Percentiles rank a stretch among this genome's conserved stretches.
Evolutionary conservation across 192 early-diverging fungal genomes (phyloP).

Genomic region (Chytriomyces confervae): DNA sequence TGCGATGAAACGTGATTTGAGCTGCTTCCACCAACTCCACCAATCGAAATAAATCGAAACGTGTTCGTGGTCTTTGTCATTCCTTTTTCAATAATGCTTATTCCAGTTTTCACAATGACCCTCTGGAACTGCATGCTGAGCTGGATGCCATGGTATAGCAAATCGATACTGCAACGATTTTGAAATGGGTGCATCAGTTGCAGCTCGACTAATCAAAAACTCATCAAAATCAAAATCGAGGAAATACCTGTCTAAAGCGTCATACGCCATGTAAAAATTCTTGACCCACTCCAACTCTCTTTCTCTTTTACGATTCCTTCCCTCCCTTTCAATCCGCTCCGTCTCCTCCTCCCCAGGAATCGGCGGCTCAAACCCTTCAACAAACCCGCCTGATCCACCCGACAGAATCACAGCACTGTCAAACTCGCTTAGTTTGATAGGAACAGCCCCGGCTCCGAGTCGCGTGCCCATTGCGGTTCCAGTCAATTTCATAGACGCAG

Average conservation of each 20-base stretch:
- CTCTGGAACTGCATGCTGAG: constrained; percentile 78
- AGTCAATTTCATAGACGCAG: constrained; percentile 18
- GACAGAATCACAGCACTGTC: constrained; percentile 24
- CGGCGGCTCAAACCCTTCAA: constrained; percentile 32
- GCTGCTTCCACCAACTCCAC: constrained; percentile 51
- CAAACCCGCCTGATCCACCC: constrained; percentile 1
- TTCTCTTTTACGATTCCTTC: constrained; percentile 19
- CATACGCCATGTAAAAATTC: constrained; percentile 90
- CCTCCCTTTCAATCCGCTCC: constrained; percentile 17
- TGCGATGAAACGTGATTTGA: constrained; percentile 14
- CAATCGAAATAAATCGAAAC: constrained; percentile 78
- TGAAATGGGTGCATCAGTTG: background rate
- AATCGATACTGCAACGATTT: constrained; percentile 45
- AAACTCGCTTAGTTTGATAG: constrained; percentile 40
- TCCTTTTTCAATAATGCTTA: constrained; percentile 81
- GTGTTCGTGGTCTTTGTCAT: constrained; percentile 72
- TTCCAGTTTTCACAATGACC: constrained; percentile 76
- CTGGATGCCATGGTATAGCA: constrained; percentile 70
- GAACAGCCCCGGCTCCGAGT: constrained; percentile 49
- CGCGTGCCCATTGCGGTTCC: constrained; percentile 54
- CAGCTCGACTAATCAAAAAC: constrained; percentile 10
- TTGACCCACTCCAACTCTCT: constrained; percentile 62
- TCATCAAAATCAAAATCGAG: constrained; percentile 11
- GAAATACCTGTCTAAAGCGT: constrained; percentile 71
- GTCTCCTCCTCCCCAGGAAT: constrained; percentile 35